Base-by-base conservation (phyloP, 768 basidiomycete species). In the Chlorophyllum brunneum region DNA sequence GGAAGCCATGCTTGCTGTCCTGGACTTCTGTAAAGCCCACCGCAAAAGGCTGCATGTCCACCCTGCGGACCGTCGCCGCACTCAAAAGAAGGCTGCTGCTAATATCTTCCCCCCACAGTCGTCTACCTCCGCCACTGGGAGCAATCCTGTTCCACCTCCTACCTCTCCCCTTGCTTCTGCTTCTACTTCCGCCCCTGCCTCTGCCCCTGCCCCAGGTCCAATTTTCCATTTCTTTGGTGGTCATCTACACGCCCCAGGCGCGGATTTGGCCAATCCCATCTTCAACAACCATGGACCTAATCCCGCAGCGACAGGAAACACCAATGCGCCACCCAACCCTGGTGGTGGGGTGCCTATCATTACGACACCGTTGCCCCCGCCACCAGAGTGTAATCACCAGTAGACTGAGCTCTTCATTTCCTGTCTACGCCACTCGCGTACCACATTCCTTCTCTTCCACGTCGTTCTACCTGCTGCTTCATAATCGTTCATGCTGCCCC, bases 1-100 rank as follows among this genome's bases (percentile, higher is more conserved):
- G 6, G 82, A 83, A 4, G 83, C 75, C 1, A 64, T 86, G 24
- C 73, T 76, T 13, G 62, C 68, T 0, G 60, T 85, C 2, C 68
- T 69, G 11, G 59, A 68, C 0, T 85, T 85, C 59, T 75, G 74
- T 47, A 78, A 78, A 55, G 52, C 63, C 3, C 83, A 86, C 57
- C 61, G 70, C 31, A 78, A 75, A 59, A 75, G 72, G 8, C 55
- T n/a, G n/a, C n/a, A n/a, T n/a, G n/a, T n/a, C n/a, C n/a, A n/a
- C n/a, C n/a, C 20, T 48, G 6, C 45, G 53, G 58, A 59, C 54
- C 57, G 58, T 39, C 55, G 51, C 46, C 61, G 36, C 50, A 18
- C 2, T 11, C 44, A 61, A 6, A 55, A 54, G 20, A 42, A 63
- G 42, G 54, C 59, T 6, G 24, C 59, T 6, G 34, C 54, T 13